Conservation (phyloP, 1,284 basidiomycete genomes). For the Fomitopsis palustris region DNA sequence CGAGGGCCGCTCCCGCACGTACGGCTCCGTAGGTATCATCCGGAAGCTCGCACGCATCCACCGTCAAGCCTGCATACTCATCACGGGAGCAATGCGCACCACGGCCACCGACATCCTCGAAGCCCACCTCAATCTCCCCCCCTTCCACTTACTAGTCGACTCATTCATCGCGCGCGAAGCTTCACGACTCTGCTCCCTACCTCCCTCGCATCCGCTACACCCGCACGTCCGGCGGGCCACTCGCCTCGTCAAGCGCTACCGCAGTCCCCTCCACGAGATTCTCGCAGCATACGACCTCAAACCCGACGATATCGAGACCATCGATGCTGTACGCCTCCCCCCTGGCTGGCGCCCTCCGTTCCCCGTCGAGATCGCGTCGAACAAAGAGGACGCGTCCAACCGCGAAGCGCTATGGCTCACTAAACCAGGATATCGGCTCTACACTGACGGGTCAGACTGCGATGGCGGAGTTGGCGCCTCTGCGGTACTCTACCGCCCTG, state of each 20-base stretch:
- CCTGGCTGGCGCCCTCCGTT: slow-evolving; percentile 11
- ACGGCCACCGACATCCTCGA: slow-evolving; percentile 31
- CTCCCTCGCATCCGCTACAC: slow-evolving; percentile 29
- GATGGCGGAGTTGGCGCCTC: slow-evolving; percentile 8
- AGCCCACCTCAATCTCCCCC: slow-evolving; percentile 30
- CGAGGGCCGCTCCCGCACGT: slow-evolving; percentile 6
- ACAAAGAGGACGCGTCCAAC: slow-evolving; percentile 9
- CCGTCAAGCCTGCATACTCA: slow-evolving; percentile 24
- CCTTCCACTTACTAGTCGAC: slow-evolving; percentile 25
- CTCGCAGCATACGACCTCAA: slow-evolving; percentile 12
- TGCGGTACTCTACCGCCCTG: slow-evolving; percentile 5
- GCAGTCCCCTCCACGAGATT: slow-evolving; percentile 18
- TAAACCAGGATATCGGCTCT: slow-evolving; percentile 5
- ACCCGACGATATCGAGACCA: slow-evolving; percentile 12
- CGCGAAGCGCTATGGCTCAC: not conserved
- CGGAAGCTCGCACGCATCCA: slow-evolving; percentile 26
- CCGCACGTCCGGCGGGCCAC: slow-evolving; percentile 9
- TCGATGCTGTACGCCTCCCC: slow-evolving; percentile 9
- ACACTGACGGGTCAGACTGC: slow-evolving; percentile 7
- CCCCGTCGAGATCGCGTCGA: not conserved
- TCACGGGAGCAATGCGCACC: slow-evolving; percentile 33
- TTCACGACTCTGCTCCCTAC: slow-evolving; percentile 29
- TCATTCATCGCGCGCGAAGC: slow-evolving; percentile 24
- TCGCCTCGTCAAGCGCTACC: slow-evolving; percentile 11
- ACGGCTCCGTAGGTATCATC: slow-evolving; percentile 10